Percentiles rank a stretch among this genome's conserved stretches.
Evolutionary conservation across 257 asterid species (phyloP).

Genomic region (Solanum gracilifrons): DNA sequence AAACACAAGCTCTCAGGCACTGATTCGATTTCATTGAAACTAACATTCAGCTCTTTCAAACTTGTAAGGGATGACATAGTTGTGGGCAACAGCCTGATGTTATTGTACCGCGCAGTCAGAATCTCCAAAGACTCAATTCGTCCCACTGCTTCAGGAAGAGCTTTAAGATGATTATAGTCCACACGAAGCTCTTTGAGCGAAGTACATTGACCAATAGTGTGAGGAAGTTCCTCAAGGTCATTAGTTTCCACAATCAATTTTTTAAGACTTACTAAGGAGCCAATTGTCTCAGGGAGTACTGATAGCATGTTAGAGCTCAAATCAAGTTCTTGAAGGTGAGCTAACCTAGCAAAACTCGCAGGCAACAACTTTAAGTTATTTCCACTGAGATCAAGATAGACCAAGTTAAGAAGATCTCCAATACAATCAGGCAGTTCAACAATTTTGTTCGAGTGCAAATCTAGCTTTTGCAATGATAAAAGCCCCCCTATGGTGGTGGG

Average conservation of each 20-base stretch:
- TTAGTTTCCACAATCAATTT: conserved; percentile 60
- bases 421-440: conserved; percentile 55
- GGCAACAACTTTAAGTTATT: conserved; percentile 64
- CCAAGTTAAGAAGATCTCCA: conserved; percentile 66
- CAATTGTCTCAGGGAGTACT: conserved; percentile 59
- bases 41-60: conserved; percentile 60
- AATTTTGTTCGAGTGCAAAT: conserved; percentile 51
- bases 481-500: conserved; percentile 64
- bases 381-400: conserved; percentile 51
- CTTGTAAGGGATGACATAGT: conserved; percentile 61
- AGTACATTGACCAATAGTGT: conserved; percentile 60
- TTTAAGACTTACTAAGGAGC: conserved; percentile 60
- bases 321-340: conserved; percentile 59
- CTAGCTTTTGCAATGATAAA: conserved; percentile 45
- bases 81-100: conserved; percentile 63
- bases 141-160: conserved; percentile 88
- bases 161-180: conserved; percentile 74
- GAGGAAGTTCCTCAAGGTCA: conserved; percentile 72
- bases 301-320: conserved; percentile 69
- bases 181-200: conserved; percentile 59
- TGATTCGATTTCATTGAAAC: conserved; percentile 77
- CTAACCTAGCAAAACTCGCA: conserved; percentile 36
- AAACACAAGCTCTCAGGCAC: conserved; percentile 91
- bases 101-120: conserved; percentile 69
- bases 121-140: conserved; percentile 55